Evolutionary conservation across 495 filamentous ascomycete species (phyloP).

Genomic region (Aspergillus carlsbadensis): DNA sequence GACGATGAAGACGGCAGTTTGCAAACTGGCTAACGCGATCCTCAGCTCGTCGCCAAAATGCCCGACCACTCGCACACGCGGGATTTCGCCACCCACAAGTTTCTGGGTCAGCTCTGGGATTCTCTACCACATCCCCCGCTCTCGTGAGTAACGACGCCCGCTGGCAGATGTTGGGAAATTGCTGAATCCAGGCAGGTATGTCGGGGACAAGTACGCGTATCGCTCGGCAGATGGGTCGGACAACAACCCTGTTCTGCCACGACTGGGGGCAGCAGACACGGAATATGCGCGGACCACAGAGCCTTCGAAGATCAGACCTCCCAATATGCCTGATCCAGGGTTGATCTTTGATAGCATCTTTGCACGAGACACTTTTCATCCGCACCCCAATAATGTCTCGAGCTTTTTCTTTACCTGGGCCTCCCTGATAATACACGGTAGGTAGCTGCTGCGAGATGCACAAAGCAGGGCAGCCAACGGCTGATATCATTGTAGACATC

Average conservation of each 20-base stretch:
- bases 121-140: not conserved
- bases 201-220: constrained; percentile 29
- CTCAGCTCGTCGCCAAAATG: not conserved
- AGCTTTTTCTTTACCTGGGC: constrained; percentile 49
- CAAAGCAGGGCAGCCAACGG: no score
- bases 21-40: not conserved
- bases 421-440: constrained; percentile 49
- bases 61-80: not conserved
- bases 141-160: not conserved
- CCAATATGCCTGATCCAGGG: constrained; percentile 23
- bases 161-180: no score
- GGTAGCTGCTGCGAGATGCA: not conserved
- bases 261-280: constrained; percentile 46
- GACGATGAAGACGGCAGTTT: not conserved
- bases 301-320: constrained; percentile 14
- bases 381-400: constrained; percentile 29
- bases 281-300: constrained; percentile 34
- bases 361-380: constrained; percentile 5
- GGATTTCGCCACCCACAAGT: not conserved
- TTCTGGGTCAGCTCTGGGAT: not conserved
- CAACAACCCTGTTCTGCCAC: constrained; percentile 33
- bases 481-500: constrained; percentile 23
- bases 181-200: constrained; percentile 26
- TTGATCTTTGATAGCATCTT: constrained; percentile 14
- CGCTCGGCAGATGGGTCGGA: constrained; percentile 36